Base-by-base conservation (phyloP, 345 rosid species). In the Corchorus olitorius region DNA sequence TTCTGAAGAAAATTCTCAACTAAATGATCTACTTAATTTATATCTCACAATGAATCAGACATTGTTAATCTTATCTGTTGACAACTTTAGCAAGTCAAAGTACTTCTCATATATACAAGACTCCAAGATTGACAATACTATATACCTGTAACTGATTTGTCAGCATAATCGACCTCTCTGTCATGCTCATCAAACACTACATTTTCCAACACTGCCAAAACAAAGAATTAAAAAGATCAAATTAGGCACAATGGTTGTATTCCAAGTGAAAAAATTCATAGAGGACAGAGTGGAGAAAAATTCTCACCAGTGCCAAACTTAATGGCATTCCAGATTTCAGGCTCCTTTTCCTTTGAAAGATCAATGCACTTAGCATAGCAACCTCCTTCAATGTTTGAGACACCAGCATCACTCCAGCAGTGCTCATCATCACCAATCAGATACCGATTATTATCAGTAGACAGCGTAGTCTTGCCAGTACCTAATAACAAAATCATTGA, bases 341-440 rank as follows among this genome's bases (percentile, higher is more conserved):
- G 97, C 78, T 95, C 99, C 84, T 92, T 95, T 75, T 95, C 98
- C 81, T 86, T 78, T 0, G 98, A 87, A 77, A 95, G 98, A 82
- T 93, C 99, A 78, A 95, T 87, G 84, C 99, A 95, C 84, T 95
- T 95, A 14, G 99, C 99, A 77, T 95, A 95, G 86, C 99, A 93
- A 35, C 98, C 99, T 15, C 99, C 99, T 86, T 95, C 99, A 27
- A 95, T 93, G 79, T 95, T 95, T n/a, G 99, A 95, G 61, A 95
- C 97, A 70, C 99, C 97, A 60, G 84, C 89, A 64, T 90, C 97
- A 54, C 91, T 81, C 99, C 99, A 95, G 68, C 98, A 93, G 77
- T 95, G 99, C 70, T 95, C 99, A 53, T 95, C 99, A 39, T 95
- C 99, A n/a, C 99, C 99, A 58, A 95, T 93, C 59, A 95, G 86